Percentiles rank a stretch among this genome's conserved stretches.
phyloP scores from a whole-genome alignment of 2,329 filamentous ascomycete genomes.

The Pleomassaria siparia region DNA sequence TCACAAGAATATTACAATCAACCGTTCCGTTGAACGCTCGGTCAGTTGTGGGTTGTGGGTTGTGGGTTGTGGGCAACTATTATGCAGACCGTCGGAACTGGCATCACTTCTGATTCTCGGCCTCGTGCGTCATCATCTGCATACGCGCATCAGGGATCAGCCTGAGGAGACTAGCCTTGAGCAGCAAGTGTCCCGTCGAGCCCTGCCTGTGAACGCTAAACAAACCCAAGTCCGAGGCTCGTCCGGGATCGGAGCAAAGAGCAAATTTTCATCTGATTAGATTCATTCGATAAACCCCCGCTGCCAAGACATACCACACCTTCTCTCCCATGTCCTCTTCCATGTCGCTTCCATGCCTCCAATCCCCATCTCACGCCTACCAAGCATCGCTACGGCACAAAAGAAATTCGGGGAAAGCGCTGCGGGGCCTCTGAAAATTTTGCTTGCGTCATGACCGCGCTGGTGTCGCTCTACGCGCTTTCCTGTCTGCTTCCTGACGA shows the following conservation, averaged over 20 bases:
- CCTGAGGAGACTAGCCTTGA: conserved; percentile 20
- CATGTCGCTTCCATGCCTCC: background rate
- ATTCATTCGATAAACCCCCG: conserved; percentile 26
- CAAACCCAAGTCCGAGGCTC: conserved; percentile 25
- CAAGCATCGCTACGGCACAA: conserved; percentile 13
- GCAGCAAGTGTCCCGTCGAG: conserved; percentile 21
- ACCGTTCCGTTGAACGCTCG: no score
- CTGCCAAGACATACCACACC: conserved; percentile 6
- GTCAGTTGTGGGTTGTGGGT: no score
- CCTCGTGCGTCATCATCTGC: conserved; percentile 29
- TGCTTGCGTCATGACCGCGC: conserved; percentile 26
- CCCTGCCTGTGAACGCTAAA: conserved; percentile 20
- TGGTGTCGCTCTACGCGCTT: conserved; percentile 5
- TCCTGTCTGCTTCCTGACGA: conserved; percentile 12
- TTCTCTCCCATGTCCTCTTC: background rate
- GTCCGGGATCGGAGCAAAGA: no score
- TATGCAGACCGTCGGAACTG: no score
- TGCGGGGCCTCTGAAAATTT: conserved; percentile 33
- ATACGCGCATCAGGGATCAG: conserved; percentile 1
- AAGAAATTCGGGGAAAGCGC: conserved; percentile 19
- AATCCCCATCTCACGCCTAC: conserved; percentile 10
- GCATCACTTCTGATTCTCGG: conserved; percentile 9
- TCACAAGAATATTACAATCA: no score
- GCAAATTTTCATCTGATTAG: conserved; percentile 31
- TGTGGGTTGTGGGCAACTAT: no score